Evolutionary conservation across 2,329 filamentous ascomycete species (phyloP).

Genomic region (Westerdykella aurantiaca): DNA sequence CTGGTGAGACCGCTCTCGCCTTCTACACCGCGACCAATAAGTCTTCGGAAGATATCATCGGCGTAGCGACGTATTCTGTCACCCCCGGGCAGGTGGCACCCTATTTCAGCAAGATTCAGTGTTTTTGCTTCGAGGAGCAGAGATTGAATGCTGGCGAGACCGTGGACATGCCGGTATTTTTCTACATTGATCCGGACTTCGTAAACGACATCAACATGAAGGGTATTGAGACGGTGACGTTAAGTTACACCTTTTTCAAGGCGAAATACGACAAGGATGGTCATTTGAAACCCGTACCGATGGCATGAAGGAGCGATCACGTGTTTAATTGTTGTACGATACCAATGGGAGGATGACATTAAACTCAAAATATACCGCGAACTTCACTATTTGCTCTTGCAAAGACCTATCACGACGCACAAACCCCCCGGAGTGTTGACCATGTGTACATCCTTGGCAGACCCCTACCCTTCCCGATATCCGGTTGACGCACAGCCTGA

Average conservation of each 20-base stretch:
- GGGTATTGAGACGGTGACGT: conserved; percentile 87
- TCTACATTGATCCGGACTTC: conserved; percentile 96
- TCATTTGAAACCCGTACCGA: conserved; percentile 55
- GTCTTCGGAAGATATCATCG: conserved; percentile 88
- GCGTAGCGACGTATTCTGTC: conserved; percentile 95
- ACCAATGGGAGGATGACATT: background rate
- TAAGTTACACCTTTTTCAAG: conserved; percentile 98
- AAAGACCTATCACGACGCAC: background rate
- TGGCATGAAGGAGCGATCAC: conserved; percentile 9
- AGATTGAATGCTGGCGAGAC: conserved; percentile 90
- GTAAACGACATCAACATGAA: conserved; percentile 88
- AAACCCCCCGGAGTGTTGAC: background rate
- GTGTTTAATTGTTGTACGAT: background rate
- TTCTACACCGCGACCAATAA: conserved; percentile 97
- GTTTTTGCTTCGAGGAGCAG: conserved; percentile 97
- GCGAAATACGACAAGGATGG: conserved; percentile 81
- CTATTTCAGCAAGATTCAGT: conserved; percentile 99
- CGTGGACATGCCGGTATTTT: conserved; percentile 99
- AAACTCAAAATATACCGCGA: background rate
- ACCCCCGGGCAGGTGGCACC: conserved; percentile 92
- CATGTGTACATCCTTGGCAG: background rate
- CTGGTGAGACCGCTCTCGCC: conserved; percentile 91
- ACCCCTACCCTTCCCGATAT: no score
- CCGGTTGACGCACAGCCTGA: no score
- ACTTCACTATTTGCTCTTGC: background rate